Base-by-base conservation (phyloP, 345 rosid species). In the Eucalyptus caleyi region DNA sequence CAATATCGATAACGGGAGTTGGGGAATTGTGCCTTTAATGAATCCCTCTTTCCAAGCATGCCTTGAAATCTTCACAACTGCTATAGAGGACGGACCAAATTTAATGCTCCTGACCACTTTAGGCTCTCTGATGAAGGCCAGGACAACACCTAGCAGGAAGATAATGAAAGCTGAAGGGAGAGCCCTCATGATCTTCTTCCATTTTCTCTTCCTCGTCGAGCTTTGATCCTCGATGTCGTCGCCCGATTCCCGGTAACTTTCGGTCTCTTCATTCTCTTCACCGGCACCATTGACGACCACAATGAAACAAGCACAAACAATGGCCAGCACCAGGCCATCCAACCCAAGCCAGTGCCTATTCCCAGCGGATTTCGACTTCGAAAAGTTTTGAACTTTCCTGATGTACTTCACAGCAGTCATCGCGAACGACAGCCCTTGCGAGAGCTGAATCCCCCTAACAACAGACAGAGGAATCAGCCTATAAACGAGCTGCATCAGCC, bases 391-490 rank as follows among this genome's bases (percentile, higher is more conserved):
- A 47, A 92, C 95, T 16, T 94, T 93, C 89, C 93, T 92, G 5
- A 96, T 47, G 92, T 97, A 96, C 93, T 94, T 96, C 49, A 96
- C 98, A 14, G 97, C 96, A 87, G 93, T 92, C 95, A 97, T 91
- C 1, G 98, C 98, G 91, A 96, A 97, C 1, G 97, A 92, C 59
- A 97, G 91, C 87, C 98, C 99, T 89, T 96, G 98, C 47, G 98
- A 96, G 32, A 97, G 88, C 87, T 97, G 98, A 90, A 97, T 96
- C 77, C 99, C 98, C 90, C 98, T 93, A 67, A 96, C 98, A 82
- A 97, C 94, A 49, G 96, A 89, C 18, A 96, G 60, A 88, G 98
- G 99, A 80, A 96, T 93, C 7, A 95, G 18, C 90, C 86, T 95
- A 88, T 95, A 97, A 72, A 92, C 96, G 5, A 93, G 82, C 87